Percentiles rank a stretch among this genome's conserved stretches.
phyloP scores from a whole-genome alignment of 31 red algal species.

The Odonthalia washingtoniensis region DNA sequence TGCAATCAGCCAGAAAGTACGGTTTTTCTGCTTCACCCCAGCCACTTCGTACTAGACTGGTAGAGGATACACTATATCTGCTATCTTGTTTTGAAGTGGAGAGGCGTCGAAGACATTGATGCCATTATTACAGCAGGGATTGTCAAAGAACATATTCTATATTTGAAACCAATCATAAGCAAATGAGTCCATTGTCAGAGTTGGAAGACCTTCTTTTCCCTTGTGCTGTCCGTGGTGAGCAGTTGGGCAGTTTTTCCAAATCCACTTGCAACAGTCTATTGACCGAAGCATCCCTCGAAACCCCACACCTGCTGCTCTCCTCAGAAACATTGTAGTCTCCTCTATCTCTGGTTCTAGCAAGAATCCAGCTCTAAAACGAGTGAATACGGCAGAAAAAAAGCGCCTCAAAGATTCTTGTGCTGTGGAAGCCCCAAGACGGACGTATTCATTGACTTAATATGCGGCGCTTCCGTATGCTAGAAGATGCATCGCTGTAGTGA shows the following conservation, averaged over 20 bases:
- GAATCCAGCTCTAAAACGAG: too few species aligned
- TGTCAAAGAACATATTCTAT: conserved; percentile 36
- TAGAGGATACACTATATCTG: not conserved
- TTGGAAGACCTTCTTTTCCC: conserved; percentile 21
- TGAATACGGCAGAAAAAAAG: too few species aligned
- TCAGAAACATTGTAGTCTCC: not conserved
- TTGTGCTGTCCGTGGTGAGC: not conserved
- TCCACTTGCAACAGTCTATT: not conserved
- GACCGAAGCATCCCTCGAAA: not conserved
- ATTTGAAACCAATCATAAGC: conserved; percentile 2
- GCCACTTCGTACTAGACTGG: not conserved
- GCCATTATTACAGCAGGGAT: conserved; percentile 6
- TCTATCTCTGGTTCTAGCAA: not conserved
- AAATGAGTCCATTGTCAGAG: conserved; percentile 19
- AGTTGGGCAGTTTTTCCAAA: conserved; percentile 4
- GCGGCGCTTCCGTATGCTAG: not conserved
- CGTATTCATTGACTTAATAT: too few species aligned
- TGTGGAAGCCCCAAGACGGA: too few species aligned
- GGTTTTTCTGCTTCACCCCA: conserved; percentile 27
- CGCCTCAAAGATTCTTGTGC: too few species aligned
- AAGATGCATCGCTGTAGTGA: not conserved
- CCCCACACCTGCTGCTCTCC: not conserved
- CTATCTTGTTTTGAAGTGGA: not conserved
- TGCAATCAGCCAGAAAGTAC: conserved; percentile 29
- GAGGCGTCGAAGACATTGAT: conserved; percentile 24